Evolutionary conservation across 306 rosid species (phyloP).

Genomic region (Malus fusca): DNA sequence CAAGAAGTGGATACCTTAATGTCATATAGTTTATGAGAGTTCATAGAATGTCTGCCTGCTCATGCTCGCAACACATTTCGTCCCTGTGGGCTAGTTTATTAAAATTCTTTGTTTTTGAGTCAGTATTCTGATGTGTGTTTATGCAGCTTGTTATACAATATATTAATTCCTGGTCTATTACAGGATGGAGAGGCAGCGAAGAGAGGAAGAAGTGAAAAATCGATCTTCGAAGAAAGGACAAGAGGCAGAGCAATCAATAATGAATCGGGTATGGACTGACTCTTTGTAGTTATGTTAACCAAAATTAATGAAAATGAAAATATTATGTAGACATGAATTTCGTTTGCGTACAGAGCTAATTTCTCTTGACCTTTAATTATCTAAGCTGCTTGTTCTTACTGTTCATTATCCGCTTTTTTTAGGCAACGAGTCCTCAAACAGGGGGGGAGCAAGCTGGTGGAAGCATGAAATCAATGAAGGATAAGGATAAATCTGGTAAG

Average conservation of each 20-base stretch:
- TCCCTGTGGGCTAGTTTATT: not conserved
- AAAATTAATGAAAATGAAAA: not conserved
- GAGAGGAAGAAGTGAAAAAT: conserved; percentile 83
- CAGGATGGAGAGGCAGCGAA: conserved; percentile 98
- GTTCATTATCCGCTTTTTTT: conserved; percentile 5
- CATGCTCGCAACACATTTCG: not conserved
- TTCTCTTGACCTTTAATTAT: not conserved
- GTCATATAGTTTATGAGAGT: conserved; percentile 2
- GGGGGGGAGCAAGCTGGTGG: conserved; percentile 69
- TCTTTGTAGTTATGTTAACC: not conserved
- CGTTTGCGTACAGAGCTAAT: not conserved
- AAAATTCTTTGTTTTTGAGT: not conserved
- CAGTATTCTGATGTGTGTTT: not conserved
- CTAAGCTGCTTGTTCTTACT: conserved; percentile 9
- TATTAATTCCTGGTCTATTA: conserved; percentile 12
- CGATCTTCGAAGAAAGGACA: conserved; percentile 74
- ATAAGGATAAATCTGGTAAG: conserved; percentile 82
- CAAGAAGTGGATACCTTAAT: not conserved
- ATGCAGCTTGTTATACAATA: not conserved
- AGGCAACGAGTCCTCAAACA: conserved; percentile 90
- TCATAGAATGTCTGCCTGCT: not conserved
- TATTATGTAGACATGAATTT: not conserved
- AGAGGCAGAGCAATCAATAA: conserved; percentile 63
- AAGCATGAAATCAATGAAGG: conserved; percentile 80
- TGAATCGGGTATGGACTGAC: conserved; percentile 60